phyloP scores from a whole-genome alignment of 179 eudicot species.

The Silene noctiflora region DNA sequence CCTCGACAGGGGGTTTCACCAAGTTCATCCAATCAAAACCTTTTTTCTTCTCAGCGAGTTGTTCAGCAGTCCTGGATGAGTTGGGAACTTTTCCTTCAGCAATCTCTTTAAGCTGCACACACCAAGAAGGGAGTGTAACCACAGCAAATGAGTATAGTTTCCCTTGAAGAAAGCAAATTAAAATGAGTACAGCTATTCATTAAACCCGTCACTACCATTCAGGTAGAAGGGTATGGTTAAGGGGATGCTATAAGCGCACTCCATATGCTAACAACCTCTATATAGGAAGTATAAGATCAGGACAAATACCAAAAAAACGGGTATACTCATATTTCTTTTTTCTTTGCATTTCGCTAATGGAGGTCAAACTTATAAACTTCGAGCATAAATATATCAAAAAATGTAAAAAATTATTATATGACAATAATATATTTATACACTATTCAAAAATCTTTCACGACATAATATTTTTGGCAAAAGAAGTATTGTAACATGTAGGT shows the following conservation, averaged over 20 bases:
- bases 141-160: slow-evolving; percentile 1
- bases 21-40: slow-evolving; percentile 86
- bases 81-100: slow-evolving; percentile 52
- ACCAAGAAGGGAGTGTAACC: slow-evolving; percentile 12
- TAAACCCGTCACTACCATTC: slow-evolving; percentile 1
- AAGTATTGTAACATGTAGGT: too few species aligned
- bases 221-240: background rate
- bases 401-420: too few species aligned
- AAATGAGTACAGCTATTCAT: slow-evolving; percentile 3
- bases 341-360: too few species aligned
- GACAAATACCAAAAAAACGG: background rate
- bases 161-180: background rate
- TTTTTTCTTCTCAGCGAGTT: slow-evolving; percentile 67
- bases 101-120: slow-evolving; percentile 77
- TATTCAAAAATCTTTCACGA: too few species aligned
- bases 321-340: background rate
- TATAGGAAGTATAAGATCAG: background rate
- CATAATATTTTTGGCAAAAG: too few species aligned
- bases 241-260: background rate
- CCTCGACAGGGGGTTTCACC: slow-evolving; percentile 77
- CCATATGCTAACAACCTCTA: background rate
- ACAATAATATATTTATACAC: too few species aligned
- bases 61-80: slow-evolving; percentile 50
- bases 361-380: too few species aligned
- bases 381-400: too few species aligned